Evolutionary conservation across 176 grass and related monocot genomes (phyloP).

Genomic region (Avena eriantha): DNA sequence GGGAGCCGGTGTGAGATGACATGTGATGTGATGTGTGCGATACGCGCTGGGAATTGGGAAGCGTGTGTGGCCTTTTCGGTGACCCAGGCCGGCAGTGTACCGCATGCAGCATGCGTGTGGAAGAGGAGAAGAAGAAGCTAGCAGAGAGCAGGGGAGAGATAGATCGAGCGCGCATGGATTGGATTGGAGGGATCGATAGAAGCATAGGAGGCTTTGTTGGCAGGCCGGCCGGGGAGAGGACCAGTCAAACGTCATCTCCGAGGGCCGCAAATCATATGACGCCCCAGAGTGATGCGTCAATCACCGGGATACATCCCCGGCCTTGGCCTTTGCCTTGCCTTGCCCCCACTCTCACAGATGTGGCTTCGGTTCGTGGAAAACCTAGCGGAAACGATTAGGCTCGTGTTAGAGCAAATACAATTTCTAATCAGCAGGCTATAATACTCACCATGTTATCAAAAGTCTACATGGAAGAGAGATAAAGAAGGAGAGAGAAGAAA

Average conservation of each 20-base stretch:
- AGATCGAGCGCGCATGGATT: too few species aligned
- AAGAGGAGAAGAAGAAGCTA: too few species aligned
- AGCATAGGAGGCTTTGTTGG: not conserved
- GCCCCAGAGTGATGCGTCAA: constrained; percentile 51
- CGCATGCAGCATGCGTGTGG: not conserved
- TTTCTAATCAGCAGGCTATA: too few species aligned
- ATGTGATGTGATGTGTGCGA: constrained; percentile 51
- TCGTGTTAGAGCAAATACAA: too few species aligned
- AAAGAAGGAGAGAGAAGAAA: too few species aligned
- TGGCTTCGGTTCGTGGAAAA: not conserved
- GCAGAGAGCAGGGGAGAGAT: too few species aligned
- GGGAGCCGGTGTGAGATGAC: not conserved
- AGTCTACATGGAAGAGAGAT: too few species aligned
- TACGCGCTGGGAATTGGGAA: constrained; percentile 42
- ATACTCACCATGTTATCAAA: too few species aligned
- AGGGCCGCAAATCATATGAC: constrained; percentile 53
- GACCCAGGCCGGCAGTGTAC: not conserved
- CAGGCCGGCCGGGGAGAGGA: not conserved
- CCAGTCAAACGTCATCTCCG: constrained; percentile 55
- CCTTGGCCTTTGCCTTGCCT: not conserved
- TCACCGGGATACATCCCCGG: constrained; percentile 26
- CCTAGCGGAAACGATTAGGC: too few species aligned
- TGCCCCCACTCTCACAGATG: constrained; percentile 6
- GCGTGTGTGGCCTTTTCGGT: not conserved
- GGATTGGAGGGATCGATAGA: not conserved